These are phyloP conservation scores for Smithsoniella earleae DNA, from an alignment of 163 green algal species.

Conservation along the genomic window DNA sequence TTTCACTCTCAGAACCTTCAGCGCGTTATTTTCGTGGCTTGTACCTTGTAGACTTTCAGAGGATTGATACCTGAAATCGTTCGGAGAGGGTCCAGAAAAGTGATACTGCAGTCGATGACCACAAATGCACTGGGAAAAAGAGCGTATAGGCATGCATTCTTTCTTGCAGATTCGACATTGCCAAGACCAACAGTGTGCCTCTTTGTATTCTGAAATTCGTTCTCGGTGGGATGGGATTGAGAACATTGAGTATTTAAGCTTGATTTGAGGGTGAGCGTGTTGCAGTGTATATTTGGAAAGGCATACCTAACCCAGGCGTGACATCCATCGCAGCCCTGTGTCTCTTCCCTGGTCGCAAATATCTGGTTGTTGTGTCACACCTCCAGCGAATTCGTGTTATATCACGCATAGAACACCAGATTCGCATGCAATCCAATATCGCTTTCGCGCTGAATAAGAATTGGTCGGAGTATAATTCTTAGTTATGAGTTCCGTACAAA, in stretches of 20 bases:
- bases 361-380: too few relatives aligned
- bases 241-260: background rate
- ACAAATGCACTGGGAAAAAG: constrained; percentile 48
- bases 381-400: too few relatives aligned
- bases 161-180: constrained; percentile 37
- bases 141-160: constrained; percentile 45
- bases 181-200: constrained; percentile 32
- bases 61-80: background rate
- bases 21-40: background rate
- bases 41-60: background rate
- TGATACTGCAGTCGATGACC: constrained; percentile 50
- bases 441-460: too few relatives aligned
- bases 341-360: too few relatives aligned
- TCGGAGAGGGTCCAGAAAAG: constrained; percentile 22
- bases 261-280: background rate
- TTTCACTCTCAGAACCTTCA: background rate
- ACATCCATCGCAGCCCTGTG: too few relatives aligned
- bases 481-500: too few relatives aligned
- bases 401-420: too few relatives aligned
- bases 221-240: background rate
- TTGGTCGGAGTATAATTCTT: too few relatives aligned
- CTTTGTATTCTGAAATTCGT: background rate
- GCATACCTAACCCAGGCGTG: too few relatives aligned
- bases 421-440: too few relatives aligned
- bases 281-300: too few relatives aligned